Base-by-base conservation (phyloP, 805 yeast genomes). In the Candida ulmi region DNA sequence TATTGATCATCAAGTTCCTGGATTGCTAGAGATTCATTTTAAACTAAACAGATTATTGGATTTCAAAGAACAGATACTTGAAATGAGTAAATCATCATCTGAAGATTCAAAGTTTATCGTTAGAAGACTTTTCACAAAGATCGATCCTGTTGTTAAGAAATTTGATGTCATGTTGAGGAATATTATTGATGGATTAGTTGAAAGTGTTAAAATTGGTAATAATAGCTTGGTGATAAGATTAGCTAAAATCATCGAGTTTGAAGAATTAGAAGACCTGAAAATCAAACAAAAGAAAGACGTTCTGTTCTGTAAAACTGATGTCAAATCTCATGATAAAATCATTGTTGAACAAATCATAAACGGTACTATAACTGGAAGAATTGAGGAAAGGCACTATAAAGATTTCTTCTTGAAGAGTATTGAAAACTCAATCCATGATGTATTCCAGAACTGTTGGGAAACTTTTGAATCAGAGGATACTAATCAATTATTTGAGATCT, bases 181-280 rank as follows among this genome's bases (percentile, higher is more conserved):
- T 37, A 69, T 86, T n/a, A 78, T 84, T 12, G 76, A 74, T 35
- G 78, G 77, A 37, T 52, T 88, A 28, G 76, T 88, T 9, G 97
- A 88, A 58, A 72, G 83, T 16, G 70, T 84, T 5, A 80, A 84
- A 39, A 78, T 74, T 16, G 83, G 78, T 0, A 87, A 90, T 55
- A 61, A 63, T 25, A 77, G 82, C 25, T 65, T 88, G 46, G 78
- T 86, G 1, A 79, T 80, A 28, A 77, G 90, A 38, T 58, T 84
- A 35, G 79, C 88, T 31, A 84, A 87, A 47, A 75, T 93, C 15
- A 69, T 93, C 32, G 95, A 88, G 46, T 71, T 66, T 46, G 99
- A 93, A 60, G 86, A 83, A 47, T 68, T 73, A 23, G 88, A 86
- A 53, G 99, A 93, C 54, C 59, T 79, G 44, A 78, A 80, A 37